Conservation (phyloP, 345 rosid species). For the Pistacia atlantica region DNA sequence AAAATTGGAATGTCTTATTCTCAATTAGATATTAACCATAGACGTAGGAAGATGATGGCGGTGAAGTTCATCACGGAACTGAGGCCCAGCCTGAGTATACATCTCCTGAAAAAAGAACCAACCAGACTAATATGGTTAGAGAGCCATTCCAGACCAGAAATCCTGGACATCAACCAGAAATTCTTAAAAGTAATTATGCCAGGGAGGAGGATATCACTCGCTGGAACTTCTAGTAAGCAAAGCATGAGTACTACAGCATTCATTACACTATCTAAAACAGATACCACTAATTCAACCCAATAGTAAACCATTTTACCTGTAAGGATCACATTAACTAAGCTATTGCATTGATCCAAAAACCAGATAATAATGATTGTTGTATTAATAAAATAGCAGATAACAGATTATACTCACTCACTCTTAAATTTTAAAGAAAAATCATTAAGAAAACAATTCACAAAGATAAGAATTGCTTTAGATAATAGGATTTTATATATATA, state of each 20-base stretch:
- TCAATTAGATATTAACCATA: conserved; percentile 58
- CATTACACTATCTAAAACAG: background rate
- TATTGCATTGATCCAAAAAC: background rate
- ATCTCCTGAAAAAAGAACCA: conserved; percentile 69
- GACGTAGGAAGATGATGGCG: conserved; percentile 85
- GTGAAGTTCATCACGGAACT: conserved; percentile 96
- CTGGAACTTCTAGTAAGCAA: conserved; percentile 9
- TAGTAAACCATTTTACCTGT: background rate
- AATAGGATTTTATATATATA: too few relatives aligned
- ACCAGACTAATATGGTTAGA: conserved; percentile 7
- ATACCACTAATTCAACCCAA: background rate
- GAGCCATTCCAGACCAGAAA: background rate
- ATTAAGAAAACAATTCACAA: too few relatives aligned
- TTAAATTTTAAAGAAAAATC: too few relatives aligned
- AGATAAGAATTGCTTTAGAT: too few relatives aligned
- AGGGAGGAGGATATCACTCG: background rate
- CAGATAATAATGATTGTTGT: background rate
- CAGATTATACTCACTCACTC: too few relatives aligned
- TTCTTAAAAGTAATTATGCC: background rate
- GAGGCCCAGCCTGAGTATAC: conserved; percentile 87
- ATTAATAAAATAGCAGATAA: conserved; percentile 6
- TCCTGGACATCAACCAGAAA: background rate
- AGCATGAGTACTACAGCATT: conserved; percentile 7
- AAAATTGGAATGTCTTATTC: background rate
- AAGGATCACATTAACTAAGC: background rate